Base-by-base conservation (phyloP, 75 land plant species). In the Ceratopteris richardii region DNA sequence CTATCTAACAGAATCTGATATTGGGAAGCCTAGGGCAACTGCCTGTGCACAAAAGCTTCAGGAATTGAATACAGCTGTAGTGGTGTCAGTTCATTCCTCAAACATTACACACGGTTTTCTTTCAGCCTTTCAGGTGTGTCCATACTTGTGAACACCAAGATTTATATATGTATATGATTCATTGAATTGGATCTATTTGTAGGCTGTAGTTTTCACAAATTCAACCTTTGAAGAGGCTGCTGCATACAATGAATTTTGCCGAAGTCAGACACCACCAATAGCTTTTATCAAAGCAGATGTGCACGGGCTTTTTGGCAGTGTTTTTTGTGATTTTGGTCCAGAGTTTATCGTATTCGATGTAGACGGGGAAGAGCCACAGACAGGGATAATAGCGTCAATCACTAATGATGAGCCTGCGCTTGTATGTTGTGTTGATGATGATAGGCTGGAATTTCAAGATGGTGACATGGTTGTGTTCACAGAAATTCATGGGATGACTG, bases 321-420 rank as follows among this genome's bases (percentile, higher is more conserved):
- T 82, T 0, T 93, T 93, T 41, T 93, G 95, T 70, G 98, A 93
- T 69, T 93, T 93, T 68, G 98, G 98, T 0, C 95, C 98, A 20
- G 70, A 83, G 36, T 93, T 93, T 62, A 82, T 84, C 1, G 98
- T 93, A 29, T 33, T 64, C 30, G 98, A 93, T 77, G 95, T 82
- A 53, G 90, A 93, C 75, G 95, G 98, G 37, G 82, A 93, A 61
- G 96, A 93, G 51, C 90, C 98, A 18, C 98, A 93, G 60, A 78
- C 95, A 0, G 95, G 95, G 29, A 93, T 93, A 16, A 79, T 93
- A 62, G 98, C 98, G 29, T 87, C 96, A 0, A 72, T 90, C 42
- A 79, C 78, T 51, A 90, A 87, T 69, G 91, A 78, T 57, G 76
- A 79, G 48, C 87, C 95, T 30, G 90, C 98, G 9, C 69, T 89